Evolutionary conservation across 257 asterid genomes (phyloP).

Genomic region (Sherardia arvensis): DNA sequence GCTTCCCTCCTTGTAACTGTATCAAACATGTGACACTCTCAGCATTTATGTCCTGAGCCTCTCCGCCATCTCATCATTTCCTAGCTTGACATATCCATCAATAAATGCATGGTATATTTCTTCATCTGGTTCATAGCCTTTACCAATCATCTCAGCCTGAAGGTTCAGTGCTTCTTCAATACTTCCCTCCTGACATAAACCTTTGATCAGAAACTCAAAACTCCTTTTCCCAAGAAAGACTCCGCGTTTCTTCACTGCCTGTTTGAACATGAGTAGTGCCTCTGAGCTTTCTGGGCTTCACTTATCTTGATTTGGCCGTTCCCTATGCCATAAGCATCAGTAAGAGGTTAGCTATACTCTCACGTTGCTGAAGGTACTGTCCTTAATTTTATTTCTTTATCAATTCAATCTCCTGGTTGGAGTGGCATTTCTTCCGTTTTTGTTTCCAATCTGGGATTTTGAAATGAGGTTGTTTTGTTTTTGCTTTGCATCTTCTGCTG

Average conservation of each 20-base stretch:
- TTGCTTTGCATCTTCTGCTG: conserved; percentile 4
- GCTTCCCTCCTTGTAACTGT: conserved; percentile 37
- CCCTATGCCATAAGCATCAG: too few species aligned
- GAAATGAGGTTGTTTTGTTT: conserved; percentile 7
- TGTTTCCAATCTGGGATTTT: conserved; percentile 18
- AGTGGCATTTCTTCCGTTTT: too few species aligned
- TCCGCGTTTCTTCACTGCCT: conserved; percentile 32
- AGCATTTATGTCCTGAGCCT: conserved; percentile 53
- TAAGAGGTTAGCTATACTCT: too few species aligned
- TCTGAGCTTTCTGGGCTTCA: too few species aligned
- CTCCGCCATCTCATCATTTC: conserved; percentile 37
- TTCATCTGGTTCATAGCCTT: conserved; percentile 48
- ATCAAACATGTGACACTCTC: background rate
- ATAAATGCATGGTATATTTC: conserved; percentile 52
- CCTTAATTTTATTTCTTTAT: too few species aligned
- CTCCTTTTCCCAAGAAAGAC: conserved; percentile 38
- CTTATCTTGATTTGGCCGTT: too few species aligned
- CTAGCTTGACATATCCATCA: conserved; percentile 44
- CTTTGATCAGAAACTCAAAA: conserved; percentile 36
- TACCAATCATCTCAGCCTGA: conserved; percentile 75
- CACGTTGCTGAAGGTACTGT: too few species aligned
- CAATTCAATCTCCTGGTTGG: too few species aligned
- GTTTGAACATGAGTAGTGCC: conserved; percentile 36
- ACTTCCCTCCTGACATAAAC: conserved; percentile 51
- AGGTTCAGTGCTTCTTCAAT: conserved; percentile 60